phyloP scores from a whole-genome alignment of 345 rosid genomes.

The Eucalyptus paniculata region DNA sequence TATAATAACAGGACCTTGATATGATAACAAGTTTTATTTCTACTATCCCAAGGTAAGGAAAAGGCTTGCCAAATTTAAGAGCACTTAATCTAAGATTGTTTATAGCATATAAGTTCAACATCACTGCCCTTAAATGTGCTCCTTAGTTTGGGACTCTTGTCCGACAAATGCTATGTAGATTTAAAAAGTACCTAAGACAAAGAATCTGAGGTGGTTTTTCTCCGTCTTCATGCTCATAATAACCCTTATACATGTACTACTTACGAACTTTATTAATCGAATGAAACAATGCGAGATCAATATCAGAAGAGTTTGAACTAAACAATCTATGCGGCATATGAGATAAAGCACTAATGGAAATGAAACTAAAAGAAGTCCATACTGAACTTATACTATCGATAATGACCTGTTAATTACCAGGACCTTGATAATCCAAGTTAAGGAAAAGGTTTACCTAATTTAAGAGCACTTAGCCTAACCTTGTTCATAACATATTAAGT shows the following conservation, averaged over 20 bases:
- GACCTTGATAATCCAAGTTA: neutral
- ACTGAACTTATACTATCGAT: neutral
- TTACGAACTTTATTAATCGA: neutral
- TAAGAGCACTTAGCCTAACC: neutral
- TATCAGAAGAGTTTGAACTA: neutral
- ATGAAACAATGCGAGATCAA: neutral
- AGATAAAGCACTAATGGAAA: neutral
- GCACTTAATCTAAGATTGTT: neutral
- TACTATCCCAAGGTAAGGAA: neutral
- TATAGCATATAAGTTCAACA: neutral
- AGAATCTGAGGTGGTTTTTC: neutral
- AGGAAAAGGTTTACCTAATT: neutral
- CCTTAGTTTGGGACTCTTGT: neutral
- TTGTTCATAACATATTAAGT: neutral
- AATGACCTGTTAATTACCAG: neutral
- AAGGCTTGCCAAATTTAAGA: neutral
- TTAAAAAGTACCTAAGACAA: neutral
- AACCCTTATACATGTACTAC: neutral
- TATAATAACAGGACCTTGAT: neutral
- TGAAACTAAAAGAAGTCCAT: neutral
- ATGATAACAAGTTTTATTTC: neutral
- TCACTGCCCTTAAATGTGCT: neutral
- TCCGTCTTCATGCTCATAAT: neutral
- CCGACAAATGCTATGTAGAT: neutral
- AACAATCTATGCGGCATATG: neutral